Base-by-base conservation (phyloP, 108 stramenopile genomes). In the Licmophora abbreviata region DNA sequence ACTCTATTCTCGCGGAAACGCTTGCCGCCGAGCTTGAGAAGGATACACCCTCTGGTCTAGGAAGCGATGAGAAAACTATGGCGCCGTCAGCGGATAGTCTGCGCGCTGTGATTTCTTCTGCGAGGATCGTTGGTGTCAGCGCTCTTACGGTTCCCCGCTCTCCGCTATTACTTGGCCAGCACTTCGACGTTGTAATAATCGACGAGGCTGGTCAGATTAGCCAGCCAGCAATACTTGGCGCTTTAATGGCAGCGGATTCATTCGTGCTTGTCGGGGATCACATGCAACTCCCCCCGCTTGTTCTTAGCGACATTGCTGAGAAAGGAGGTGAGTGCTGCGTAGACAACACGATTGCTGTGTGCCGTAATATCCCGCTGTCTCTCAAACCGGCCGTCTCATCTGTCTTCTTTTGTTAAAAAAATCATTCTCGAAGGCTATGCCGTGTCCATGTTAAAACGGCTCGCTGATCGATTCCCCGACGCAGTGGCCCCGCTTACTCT, bases 181-280 rank as follows among this genome's bases (percentile, higher is more conserved):
- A 82, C 15, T 99, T 96, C 59, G 97, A 99, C 70, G 79, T 90
- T 44, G 94, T 92, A 35, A 92, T 99, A 31, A 85, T 99, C n/a
- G 98, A 99, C 52, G 98, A 99, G 61, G 97, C 97, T 0, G 96
- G 95, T 22, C 98, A 99, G 69, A 92, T 96, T 9, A 78, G 73
- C 30, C 92, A 96, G 67, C 96, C 97, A 9, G 90, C 84, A 12
- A 61, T 83, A 21, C 47, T 99, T 6, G 94, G 95, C 14, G 87
- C 95, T 8, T 64, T 97, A 3, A 73, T 82, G 51, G 60, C 71
- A 18, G 95, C 94, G 2, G 73, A 88, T 29, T 61, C 46, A 1
- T 99, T 99, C 58, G 74, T 97, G 10, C 71, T 99, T 5, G 96
- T 99, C 15, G 98, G 98, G 28, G 98, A 99, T 58, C 94, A 96